These are phyloP conservation scores for Hypoxylon sp. DNA, from an alignment of 2,329 filamentous ascomycete species.

Conservation along the genomic window DNA sequence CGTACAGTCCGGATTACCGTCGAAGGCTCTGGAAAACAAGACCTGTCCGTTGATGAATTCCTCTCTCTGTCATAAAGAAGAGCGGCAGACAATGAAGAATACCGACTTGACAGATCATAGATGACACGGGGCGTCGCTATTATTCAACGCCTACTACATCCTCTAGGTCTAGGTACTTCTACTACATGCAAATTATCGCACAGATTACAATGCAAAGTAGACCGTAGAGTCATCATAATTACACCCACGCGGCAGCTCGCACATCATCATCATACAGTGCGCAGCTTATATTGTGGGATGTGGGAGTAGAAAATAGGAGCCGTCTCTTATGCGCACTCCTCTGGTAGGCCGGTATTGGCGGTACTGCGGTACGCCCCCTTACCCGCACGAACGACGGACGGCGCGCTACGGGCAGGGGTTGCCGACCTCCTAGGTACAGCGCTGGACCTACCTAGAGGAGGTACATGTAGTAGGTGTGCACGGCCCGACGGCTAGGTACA, in stretches of 20 bases:
- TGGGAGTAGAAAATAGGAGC: background rate
- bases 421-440: too few relatives aligned
- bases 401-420: too few relatives aligned
- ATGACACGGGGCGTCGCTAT: too few relatives aligned
- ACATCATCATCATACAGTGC: slow-evolving; percentile 30
- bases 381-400: slow-evolving; percentile 27
- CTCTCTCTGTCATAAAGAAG: background rate
- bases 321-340: slow-evolving; percentile 4
- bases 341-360: slow-evolving; percentile 11
- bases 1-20: too few relatives aligned
- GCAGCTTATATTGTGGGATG: background rate
- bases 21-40: background rate
- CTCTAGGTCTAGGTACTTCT: too few relatives aligned
- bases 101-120: background rate
- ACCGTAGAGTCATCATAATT: slow-evolving; percentile 14
- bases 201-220: too few relatives aligned
- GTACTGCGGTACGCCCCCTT: slow-evolving; percentile 10
- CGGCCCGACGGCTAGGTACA: slow-evolving; percentile 18
- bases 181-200: too few relatives aligned
- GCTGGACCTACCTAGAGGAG: too few relatives aligned
- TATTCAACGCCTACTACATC: too few relatives aligned
- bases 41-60: background rate
- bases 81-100: slow-evolving; percentile 5
- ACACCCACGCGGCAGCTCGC: slow-evolving; percentile 25
- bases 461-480: too few relatives aligned